These are phyloP conservation scores for Phytophthora citrophthora DNA, from an alignment of 352 stramenopile species.

Conservation along the genomic window DNA sequence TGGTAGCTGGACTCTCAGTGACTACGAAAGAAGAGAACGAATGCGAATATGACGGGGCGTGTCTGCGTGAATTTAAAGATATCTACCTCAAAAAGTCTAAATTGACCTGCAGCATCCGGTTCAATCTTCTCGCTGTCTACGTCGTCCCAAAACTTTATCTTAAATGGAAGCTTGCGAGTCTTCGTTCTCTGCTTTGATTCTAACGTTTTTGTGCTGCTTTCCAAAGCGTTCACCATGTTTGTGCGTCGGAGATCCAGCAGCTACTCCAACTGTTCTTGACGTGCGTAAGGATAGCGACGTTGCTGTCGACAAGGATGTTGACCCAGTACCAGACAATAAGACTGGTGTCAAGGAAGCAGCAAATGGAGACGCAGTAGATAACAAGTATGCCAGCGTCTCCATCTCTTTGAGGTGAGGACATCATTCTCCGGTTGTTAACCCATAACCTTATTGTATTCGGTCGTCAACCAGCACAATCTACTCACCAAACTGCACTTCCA, in stretches of 20 bases:
- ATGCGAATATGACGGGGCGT: constrained; percentile 23
- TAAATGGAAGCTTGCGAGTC: constrained; percentile 50
- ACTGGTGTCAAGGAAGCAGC: constrained; percentile 6
- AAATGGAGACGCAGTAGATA: constrained; percentile 11
- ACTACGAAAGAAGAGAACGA: constrained; percentile 26
- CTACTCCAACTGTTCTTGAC: constrained; percentile 70
- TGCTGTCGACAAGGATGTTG: constrained; percentile 62
- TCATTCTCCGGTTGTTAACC: constrained; percentile 82
- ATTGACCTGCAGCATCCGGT: too few species aligned
- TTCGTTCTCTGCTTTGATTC: constrained; percentile 7
- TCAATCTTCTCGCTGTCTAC: too few species aligned
- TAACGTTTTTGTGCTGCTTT: constrained; percentile 1
- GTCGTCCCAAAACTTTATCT: constrained; percentile 54
- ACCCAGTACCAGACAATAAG: constrained; percentile 29
- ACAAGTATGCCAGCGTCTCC: constrained; percentile 38
- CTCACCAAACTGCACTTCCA: constrained; percentile 96
- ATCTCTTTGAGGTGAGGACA: constrained; percentile 61
- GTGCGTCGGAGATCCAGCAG: constrained; percentile 65
- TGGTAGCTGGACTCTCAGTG: constrained; percentile 51
- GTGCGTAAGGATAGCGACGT: constrained; percentile 65
- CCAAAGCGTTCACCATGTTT: constrained; percentile 58
- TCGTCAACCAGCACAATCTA: constrained; percentile 96
- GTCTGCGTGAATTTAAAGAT: too few species aligned
- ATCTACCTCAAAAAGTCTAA: too few species aligned
- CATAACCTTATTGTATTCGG: constrained; percentile 82